A percentile compares a stretch with the other conserved stretches of the same genome.
phyloP scores from a whole-genome alignment of 306 rosid genomes.

The Lablab purpureus region DNA sequence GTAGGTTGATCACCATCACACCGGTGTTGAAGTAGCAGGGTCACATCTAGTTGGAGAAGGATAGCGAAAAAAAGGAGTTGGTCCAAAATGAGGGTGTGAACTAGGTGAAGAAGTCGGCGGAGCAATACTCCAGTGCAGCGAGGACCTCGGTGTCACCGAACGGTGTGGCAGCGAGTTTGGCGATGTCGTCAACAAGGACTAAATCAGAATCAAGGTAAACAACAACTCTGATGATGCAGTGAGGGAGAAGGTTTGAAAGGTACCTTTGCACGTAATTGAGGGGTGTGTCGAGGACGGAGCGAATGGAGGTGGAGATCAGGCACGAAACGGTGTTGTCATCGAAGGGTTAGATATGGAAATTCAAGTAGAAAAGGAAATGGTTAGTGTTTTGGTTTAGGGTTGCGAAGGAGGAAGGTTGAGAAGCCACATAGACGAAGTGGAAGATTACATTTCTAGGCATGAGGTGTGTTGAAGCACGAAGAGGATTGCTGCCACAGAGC shows the following conservation, averaged over 20 bases:
- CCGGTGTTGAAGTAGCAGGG: too few species aligned
- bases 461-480: conserved; percentile 90
- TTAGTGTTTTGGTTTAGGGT: conserved; percentile 48
- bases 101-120: conserved; percentile 78
- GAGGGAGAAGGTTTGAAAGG: conserved; percentile 67
- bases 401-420: conserved; percentile 38
- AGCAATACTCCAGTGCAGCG: conserved; percentile 93
- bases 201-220: conserved; percentile 94
- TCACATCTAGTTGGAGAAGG: conserved; percentile 62
- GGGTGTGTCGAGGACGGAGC: conserved; percentile 82
- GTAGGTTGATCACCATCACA: conserved; percentile 86
- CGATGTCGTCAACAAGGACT: conserved; percentile 85
- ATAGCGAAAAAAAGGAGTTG: conserved; percentile 66
- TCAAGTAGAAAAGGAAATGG: conserved; percentile 68
- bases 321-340: conserved; percentile 69
- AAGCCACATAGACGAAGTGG: conserved; percentile 70
- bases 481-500: conserved; percentile 88
- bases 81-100: conserved; percentile 89
- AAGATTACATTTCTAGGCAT: conserved; percentile 78
- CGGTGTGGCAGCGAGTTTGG: conserved; percentile 70
- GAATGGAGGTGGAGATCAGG: conserved; percentile 82
- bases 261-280: conserved; percentile 89
- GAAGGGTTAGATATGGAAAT: conserved; percentile 75
- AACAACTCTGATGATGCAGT: conserved; percentile 58
- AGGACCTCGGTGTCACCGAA: conserved; percentile 59